A percentile compares a stretch with the other conserved stretches of the same genome.
These are phyloP conservation scores for Pestalotiopsis sp. DNA, from an alignment of 2,329 filamentous ascomycete genomes.

Conservation along the genomic window DNA sequence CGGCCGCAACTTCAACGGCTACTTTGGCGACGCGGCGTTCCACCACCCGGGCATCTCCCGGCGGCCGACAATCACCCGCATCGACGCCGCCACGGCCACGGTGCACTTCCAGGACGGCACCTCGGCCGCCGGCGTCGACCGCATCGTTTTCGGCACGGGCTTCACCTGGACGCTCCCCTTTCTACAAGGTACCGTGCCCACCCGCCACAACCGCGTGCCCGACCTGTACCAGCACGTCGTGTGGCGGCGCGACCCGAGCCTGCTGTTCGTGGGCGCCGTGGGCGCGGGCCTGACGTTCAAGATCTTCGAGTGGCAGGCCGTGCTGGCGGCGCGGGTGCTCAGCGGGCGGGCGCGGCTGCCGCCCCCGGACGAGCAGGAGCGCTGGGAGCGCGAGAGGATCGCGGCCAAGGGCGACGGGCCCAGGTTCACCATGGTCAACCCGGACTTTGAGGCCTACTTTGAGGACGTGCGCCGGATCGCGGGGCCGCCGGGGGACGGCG, in stretches of 20 bases:
- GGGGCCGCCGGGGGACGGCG: constrained; percentile 41
- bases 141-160: constrained; percentile 68
- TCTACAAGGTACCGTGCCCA: constrained; percentile 46
- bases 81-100: constrained; percentile 40
- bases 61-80: constrained; percentile 45
- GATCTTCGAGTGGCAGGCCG: constrained; percentile 70
- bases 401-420: constrained; percentile 55
- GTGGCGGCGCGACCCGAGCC: constrained; percentile 52
- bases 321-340: constrained; percentile 59
- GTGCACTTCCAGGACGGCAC: constrained; percentile 60
- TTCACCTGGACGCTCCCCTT: constrained; percentile 68
- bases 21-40: constrained; percentile 29
- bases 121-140: constrained; percentile 54
- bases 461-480: constrained; percentile 54
- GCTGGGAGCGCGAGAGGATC: constrained; percentile 61
- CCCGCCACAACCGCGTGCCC: constrained; percentile 57
- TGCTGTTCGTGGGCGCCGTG: constrained; percentile 61
- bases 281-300: constrained; percentile 65
- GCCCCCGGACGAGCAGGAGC: constrained; percentile 44
- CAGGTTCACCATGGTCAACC: constrained; percentile 58
- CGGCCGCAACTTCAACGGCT: constrained; percentile 27
- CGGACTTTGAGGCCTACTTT: constrained; percentile 68
- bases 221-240: constrained; percentile 61
- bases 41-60: constrained; percentile 23
- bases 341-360: constrained; percentile 57